Conservation (phyloP, 2,329 filamentous ascomycete genomes). For the Aspergillus melleus region DNA sequence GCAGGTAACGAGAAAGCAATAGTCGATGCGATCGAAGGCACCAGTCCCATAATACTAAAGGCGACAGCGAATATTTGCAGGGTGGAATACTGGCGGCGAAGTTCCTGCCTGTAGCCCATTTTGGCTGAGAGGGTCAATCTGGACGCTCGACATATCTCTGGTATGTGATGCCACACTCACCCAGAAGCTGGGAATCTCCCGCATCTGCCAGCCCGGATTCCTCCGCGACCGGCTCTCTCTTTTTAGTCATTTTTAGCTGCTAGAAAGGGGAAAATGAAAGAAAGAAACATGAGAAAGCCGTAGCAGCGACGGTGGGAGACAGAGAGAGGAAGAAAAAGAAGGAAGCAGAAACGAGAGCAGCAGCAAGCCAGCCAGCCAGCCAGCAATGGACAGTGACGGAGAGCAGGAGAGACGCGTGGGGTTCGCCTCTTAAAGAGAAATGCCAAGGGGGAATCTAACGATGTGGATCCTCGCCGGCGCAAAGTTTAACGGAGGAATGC, state of each 20-base stretch:
- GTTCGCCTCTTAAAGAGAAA: neutral
- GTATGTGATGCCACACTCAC: slow-evolving; percentile 13
- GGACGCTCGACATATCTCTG: neutral
- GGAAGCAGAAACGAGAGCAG: neutral
- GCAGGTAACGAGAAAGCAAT: slow-evolving; percentile 60
- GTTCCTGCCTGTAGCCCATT: slow-evolving; percentile 59
- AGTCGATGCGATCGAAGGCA: slow-evolving; percentile 62
- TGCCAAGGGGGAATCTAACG: neutral
- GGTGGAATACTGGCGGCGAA: slow-evolving; percentile 61
- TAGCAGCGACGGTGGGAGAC: neutral
- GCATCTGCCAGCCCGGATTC: slow-evolving; percentile 18
- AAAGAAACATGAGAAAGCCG: neutral
- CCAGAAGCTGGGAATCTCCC: slow-evolving; percentile 26
- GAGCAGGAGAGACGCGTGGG: neutral
- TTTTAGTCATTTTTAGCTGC: neutral
- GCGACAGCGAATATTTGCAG: slow-evolving; percentile 63
- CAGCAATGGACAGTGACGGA: neutral
- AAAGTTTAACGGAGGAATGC: neutral
- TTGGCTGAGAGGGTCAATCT: slow-evolving; percentile 6
- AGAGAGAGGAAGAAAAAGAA: too few relatives aligned
- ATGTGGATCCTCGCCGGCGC: neutral
- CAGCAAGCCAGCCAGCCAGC: neutral
- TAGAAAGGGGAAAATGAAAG: neutral
- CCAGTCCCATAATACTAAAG: slow-evolving; percentile 61
- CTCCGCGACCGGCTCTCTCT: slow-evolving; percentile 1